Evolutionary conservation across 352 stramenopile genomes (phyloP), one percentile per base, ranked within the genome.

Genomic region (Phytophthora niederhauseri): DNA sequence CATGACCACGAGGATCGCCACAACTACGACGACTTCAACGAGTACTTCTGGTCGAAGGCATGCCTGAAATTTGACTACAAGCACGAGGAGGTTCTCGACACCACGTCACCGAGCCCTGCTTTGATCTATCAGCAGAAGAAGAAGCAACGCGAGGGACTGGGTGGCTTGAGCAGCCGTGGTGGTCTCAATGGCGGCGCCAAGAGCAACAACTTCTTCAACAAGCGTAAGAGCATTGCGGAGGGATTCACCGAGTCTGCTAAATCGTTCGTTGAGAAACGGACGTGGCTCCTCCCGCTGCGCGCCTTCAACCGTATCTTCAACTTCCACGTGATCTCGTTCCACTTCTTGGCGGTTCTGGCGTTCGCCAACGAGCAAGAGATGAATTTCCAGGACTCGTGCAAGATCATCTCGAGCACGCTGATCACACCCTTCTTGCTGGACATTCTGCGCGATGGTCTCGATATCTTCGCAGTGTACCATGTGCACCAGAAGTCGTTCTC

Each of bases 11-110:
- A 95, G 43, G 89, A 98, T 54, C 97, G 95, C 26, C 87, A 97
- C 69, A 99, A 99, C 77, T 99, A 99, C 72, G 98, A 99, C 50
- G 98, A 99, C 71, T 99, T 99, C 68, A 99, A 99, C 80, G 98
- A 99, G 84, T 99, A 99, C 71, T 99, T 99, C 73, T 99, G 98
- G 98, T 97, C 89, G 19, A 84, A 90, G n/a, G 78, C 90, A 2
- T 99, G 98, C 67, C 84, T 99, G 24, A 86, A 93, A 41, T 99
- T 91, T 66, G 90, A 97, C 64, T 98, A 98, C 82, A 98, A 97
- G 62, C 81, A 93, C 60, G 87, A 93, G 61, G 87, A 94, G 24
- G 77, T 92, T 17, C 72, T 95, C 48, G 90, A 97, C n/a, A 72
- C 79, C 2, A 73, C 76, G 15, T 92, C 86, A 1, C 83, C 86